A percentile compares a stretch with the other conserved stretches of the same genome.
Conservation (phyloP, 2,329 filamentous ascomycete species). For the Rutstroemia sydowiana region DNA sequence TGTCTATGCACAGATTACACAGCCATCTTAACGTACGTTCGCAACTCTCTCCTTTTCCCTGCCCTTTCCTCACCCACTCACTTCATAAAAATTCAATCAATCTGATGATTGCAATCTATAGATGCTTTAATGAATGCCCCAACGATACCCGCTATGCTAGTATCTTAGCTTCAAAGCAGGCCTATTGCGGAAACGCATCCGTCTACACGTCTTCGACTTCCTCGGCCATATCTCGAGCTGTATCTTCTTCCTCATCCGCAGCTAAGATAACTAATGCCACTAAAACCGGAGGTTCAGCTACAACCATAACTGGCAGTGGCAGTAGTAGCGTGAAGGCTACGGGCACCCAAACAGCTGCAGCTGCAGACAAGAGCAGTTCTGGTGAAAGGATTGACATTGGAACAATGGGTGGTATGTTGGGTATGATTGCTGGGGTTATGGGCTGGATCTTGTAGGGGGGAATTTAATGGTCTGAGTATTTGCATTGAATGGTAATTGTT, state of each 20-base stretch:
- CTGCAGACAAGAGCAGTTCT: constrained; percentile 9
- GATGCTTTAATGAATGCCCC: constrained; percentile 60
- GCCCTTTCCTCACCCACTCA: constrained; percentile 3
- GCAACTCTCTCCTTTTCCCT: neutral
- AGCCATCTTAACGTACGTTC: constrained; percentile 41
- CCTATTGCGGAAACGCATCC: constrained; percentile 23
- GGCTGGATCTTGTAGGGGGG: neutral
- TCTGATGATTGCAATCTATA: constrained; percentile 21
- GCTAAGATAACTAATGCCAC: neutral
- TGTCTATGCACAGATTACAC: constrained; percentile 52
- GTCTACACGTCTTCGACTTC: constrained; percentile 17
- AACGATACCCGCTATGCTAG: constrained; percentile 31
- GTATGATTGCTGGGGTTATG: neutral
- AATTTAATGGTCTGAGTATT: neutral
- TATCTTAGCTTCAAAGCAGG: constrained; percentile 14
- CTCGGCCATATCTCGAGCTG: constrained; percentile 14
- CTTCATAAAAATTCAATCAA: neutral
- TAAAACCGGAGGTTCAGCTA: neutral
- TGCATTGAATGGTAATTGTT: neutral
- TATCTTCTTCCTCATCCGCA: constrained; percentile 11
- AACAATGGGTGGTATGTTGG: neutral
- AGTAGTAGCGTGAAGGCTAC: neutral
- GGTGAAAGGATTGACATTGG: neutral
- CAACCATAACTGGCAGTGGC: neutral
- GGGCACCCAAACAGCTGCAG: constrained; percentile 9